Percentiles rank a stretch among this genome's conserved stretches.
These are phyloP conservation scores for Coemansia reversa DNA, from an alignment of 192 early-diverging fungal species.

Conservation along the genomic window DNA sequence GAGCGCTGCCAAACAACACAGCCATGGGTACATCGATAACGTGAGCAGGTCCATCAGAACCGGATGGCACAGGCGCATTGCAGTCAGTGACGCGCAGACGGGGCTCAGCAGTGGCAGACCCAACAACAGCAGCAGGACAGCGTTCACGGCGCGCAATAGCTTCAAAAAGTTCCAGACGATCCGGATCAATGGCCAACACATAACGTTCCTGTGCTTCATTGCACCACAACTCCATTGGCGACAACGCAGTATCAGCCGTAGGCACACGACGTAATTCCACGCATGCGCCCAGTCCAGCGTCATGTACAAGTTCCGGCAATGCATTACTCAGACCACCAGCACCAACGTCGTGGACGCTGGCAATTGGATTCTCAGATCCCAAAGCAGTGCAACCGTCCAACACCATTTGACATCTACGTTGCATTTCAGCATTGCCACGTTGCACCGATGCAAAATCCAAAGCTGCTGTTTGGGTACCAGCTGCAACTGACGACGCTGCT, in stretches of 20 bases:
- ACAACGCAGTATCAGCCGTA: slow-evolving; percentile 87
- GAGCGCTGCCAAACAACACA: slow-evolving; percentile 94
- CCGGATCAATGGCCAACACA: slow-evolving; percentile 84
- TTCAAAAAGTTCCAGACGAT: slow-evolving; percentile 67
- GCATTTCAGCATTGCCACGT: slow-evolving; percentile 99
- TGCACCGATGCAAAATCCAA: slow-evolving; percentile 99
- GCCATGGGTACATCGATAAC: slow-evolving; percentile 97
- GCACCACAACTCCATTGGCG: slow-evolving; percentile 99
- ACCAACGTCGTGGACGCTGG: slow-evolving; percentile 98
- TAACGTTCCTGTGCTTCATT: slow-evolving; percentile 99
- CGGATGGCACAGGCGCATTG: background rate
- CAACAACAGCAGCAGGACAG: slow-evolving; percentile 88
- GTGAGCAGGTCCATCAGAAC: slow-evolving; percentile 39
- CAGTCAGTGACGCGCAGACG: slow-evolving; percentile 79
- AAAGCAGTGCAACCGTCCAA: slow-evolving; percentile 89
- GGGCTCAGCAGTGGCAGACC: slow-evolving; percentile 80
- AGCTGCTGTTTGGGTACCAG: slow-evolving; percentile 80
- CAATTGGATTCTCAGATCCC: slow-evolving; percentile 79
- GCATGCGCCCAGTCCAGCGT: slow-evolving; percentile 82
- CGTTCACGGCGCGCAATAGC: slow-evolving; percentile 85
- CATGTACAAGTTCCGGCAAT: slow-evolving; percentile 97
- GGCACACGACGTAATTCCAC: slow-evolving; percentile 92
- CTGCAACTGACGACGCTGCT: slow-evolving; percentile 93
- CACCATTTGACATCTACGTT: slow-evolving; percentile 95
- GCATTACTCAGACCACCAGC: slow-evolving; percentile 99